These are phyloP conservation scores for Manihot esculenta DNA, from an alignment of 441 rosid genomes.

Conservation along the genomic window DNA sequence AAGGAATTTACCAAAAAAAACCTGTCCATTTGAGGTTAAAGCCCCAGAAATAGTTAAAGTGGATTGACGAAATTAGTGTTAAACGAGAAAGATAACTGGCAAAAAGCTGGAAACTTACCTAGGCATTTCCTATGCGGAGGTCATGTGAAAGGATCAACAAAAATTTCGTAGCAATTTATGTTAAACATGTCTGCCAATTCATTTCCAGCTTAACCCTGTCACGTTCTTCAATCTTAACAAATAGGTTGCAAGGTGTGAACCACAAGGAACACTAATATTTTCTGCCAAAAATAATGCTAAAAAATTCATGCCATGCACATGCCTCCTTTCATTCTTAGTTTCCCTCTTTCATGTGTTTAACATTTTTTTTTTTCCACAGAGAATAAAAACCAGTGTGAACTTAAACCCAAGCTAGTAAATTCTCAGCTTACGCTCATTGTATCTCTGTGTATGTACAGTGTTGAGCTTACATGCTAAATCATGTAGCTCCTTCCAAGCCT, in stretches of 20 bases:
- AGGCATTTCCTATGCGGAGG: too few relatives aligned
- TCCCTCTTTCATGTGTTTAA: neutral
- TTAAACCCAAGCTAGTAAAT: neutral
- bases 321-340: conserved; percentile 1
- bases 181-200: neutral
- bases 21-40: too few relatives aligned
- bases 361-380: neutral
- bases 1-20: too few relatives aligned
- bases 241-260: neutral
- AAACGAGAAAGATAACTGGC: too few relatives aligned
- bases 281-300: neutral
- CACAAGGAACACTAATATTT: neutral
- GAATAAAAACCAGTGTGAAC: neutral
- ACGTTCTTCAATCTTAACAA: neutral
- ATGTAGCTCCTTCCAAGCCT: too few relatives aligned
- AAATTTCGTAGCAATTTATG: neutral
- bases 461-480: too few relatives aligned
- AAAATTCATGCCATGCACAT: neutral
- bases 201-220: neutral
- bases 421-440: neutral
- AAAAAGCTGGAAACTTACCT: too few relatives aligned
- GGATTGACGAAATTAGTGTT: too few relatives aligned
- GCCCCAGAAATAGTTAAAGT: too few relatives aligned
- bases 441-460: too few relatives aligned
- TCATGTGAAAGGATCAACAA: neutral